Base-by-base conservation (phyloP, 495 filamentous ascomycete species). In the Sordaria brevicollis region DNA sequence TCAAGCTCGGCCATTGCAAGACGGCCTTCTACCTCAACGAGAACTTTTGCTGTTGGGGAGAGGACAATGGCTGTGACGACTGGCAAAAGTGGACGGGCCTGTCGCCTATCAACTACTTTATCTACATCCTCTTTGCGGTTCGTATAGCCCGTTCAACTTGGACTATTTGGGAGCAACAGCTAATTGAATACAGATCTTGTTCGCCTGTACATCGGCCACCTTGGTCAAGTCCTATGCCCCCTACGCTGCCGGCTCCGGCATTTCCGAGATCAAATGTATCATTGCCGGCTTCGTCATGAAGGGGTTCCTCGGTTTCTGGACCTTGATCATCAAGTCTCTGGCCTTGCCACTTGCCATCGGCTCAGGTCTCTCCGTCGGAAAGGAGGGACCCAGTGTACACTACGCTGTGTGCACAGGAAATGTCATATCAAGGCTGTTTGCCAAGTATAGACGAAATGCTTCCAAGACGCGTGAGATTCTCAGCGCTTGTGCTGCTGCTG, bases 201-300 rank as follows among this genome's bases (percentile, higher is more conserved):
- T 99, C 77, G 90, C 94, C 65, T 89, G 91, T 35, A 90, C 90
- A 11, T 88, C 93, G 2, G 96, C 93, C 3, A 88, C 85, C 39
- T 84, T 99, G 17, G 95, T 99, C 77, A 97, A 93, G 78, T 89
- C 89, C 1, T 98, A 96, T 80, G 93, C 95, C 11, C 96, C 95
- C 15, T 99, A 99, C 78, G 96, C 95, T 13, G 96, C 95, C 35
- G 95, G 95, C 35, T 97, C 94, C 29, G 95, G 95, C 65, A 99
- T 99, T 69, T 97, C 94, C 33, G 95, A 99, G 82, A 99, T 99
- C 82, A 99, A 99, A 81, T 98, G 95, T 80, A 99, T 99, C 74
- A 97, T 99, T 75, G 94, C 94, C 6, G 95, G 95, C n/a, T 99
- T 99, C 74, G 92, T 98, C 69, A 99, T 99, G 95, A 97, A 99